Percentiles rank a stretch among this genome's conserved stretches.
Conservation (phyloP, 106 monocot genomes). For the Allium fistulosum region DNA sequence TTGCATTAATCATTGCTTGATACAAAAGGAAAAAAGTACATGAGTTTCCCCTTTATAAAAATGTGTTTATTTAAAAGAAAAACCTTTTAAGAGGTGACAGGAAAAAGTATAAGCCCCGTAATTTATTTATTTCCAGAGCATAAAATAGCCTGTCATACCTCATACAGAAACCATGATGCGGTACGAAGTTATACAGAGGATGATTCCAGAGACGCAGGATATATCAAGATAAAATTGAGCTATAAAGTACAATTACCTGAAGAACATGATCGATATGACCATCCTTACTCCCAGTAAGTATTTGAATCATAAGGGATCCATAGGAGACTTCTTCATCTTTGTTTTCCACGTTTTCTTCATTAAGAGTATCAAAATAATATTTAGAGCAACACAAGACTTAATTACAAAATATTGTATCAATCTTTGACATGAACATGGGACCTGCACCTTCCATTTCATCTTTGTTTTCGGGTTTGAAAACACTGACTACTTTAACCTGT, state of each 20-base stretch:
- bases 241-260: conserved; percentile 27
- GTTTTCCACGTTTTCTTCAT: conserved; percentile 30
- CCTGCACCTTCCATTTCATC: conserved; percentile 42
- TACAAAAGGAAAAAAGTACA: background rate
- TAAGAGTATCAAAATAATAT: background rate
- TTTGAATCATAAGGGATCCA: conserved; percentile 88
- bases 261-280: conserved; percentile 93
- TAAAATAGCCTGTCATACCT: too few relatives aligned
- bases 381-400: too few relatives aligned
- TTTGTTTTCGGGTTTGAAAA: conserved; percentile 36
- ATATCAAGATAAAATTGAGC: background rate
- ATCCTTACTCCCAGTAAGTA: conserved; percentile 57
- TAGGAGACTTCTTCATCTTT: conserved; percentile 46
- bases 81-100: background rate
- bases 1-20: background rate
- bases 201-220: background rate
- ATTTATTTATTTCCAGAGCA: background rate
- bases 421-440: too few relatives aligned
- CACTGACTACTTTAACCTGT: conserved; percentile 65
- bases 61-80: background rate
- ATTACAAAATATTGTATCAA: too few relatives aligned
- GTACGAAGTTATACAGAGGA: background rate
- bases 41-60: background rate
- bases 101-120: background rate
- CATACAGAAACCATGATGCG: background rate